Conservation (phyloP, 257 asterid genomes). For the Schizonepeta tenuifolia region DNA sequence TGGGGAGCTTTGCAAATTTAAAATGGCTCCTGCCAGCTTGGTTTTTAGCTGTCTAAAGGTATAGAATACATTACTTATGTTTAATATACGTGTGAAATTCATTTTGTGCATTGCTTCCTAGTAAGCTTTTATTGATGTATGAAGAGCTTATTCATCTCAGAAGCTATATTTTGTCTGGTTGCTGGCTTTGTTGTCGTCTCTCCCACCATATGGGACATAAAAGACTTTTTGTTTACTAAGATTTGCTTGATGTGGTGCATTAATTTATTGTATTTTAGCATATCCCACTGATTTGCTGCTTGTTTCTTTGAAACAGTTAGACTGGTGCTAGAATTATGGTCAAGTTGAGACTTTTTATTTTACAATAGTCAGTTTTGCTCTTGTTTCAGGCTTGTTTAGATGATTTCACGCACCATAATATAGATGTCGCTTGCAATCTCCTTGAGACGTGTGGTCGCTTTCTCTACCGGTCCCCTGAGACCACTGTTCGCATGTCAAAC, state of each 20-base stretch:
- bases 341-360: slow-evolving; percentile 9
- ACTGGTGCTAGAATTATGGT: slow-evolving; percentile 26
- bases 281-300: slow-evolving; percentile 16
- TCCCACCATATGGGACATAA: slow-evolving; percentile 19
- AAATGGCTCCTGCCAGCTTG: slow-evolving; percentile 86
- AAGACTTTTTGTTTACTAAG: background rate
- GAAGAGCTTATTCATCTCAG: slow-evolving; percentile 22
- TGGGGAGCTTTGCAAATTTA: slow-evolving; percentile 99
- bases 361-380: slow-evolving; percentile 29
- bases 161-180: slow-evolving; percentile 12
- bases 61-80: slow-evolving; percentile 21
- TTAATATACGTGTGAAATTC: background rate
- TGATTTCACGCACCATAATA: slow-evolving; percentile 95
- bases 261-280: slow-evolving; percentile 9
- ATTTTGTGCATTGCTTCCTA: slow-evolving; percentile 3
- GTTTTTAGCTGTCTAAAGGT: slow-evolving; percentile 96
- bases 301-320: slow-evolving; percentile 12
- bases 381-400: slow-evolving; percentile 88
- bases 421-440: slow-evolving; percentile 98
- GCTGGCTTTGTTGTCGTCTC: slow-evolving; percentile 30
- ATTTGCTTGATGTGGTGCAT: background rate
- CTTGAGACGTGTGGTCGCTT: slow-evolving; percentile 99
- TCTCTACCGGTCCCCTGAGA: slow-evolving; percentile 96
- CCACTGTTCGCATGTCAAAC: slow-evolving; percentile 90
- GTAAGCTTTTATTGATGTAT: slow-evolving; percentile 15